Percentiles rank a stretch among this genome's conserved stretches.
phyloP scores from a whole-genome alignment of 495 filamentous ascomycete species.

The Achaetomiella virescens region DNA sequence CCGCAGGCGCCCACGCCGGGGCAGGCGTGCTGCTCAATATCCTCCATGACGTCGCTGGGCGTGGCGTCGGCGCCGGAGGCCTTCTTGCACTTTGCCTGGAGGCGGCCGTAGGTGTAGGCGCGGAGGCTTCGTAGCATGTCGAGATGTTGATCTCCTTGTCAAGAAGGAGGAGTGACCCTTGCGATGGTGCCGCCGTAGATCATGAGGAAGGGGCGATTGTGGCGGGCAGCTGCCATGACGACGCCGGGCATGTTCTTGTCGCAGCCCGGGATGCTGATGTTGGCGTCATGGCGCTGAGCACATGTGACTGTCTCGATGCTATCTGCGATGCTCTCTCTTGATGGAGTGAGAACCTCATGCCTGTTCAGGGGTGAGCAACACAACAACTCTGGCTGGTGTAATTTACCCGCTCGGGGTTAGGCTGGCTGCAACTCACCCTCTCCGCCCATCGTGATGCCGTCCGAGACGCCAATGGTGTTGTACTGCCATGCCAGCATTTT shows the following conservation, averaged over 20 bases:
- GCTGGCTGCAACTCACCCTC: slow-evolving; percentile 56
- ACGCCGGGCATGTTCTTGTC: slow-evolving; percentile 98
- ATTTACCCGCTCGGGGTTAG: neutral
- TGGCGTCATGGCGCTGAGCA: slow-evolving; percentile 84
- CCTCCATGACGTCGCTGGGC: slow-evolving; percentile 75
- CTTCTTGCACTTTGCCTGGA: slow-evolving; percentile 39
- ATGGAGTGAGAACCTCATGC: slow-evolving; percentile 98
- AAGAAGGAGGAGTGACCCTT: slow-evolving; percentile 77
- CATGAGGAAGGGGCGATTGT: slow-evolving; percentile 77
- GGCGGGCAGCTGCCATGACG: slow-evolving; percentile 62
- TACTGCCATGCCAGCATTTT: slow-evolving; percentile 90
- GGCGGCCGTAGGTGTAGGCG: slow-evolving; percentile 71
- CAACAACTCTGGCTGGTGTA: neutral
- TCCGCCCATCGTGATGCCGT: slow-evolving; percentile 94
- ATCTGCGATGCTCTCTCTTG: slow-evolving; percentile 91
- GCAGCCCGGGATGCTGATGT: slow-evolving; percentile 90
- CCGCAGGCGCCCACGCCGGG: slow-evolving; percentile 93
- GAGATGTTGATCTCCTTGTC: slow-evolving; percentile 81
- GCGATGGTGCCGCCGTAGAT: slow-evolving; percentile 87
- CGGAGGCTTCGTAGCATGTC: slow-evolving; percentile 84
- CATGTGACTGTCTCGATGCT: slow-evolving; percentile 90
- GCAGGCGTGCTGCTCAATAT: slow-evolving; percentile 80
- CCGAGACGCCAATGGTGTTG: slow-evolving; percentile 89
- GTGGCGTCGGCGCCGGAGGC: slow-evolving; percentile 38
- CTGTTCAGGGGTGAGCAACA: slow-evolving; percentile 37